Percentiles rank a stretch among this genome's conserved stretches.
Conservation (phyloP, 345 rosid species). For the Barbarea vulgaris region DNA sequence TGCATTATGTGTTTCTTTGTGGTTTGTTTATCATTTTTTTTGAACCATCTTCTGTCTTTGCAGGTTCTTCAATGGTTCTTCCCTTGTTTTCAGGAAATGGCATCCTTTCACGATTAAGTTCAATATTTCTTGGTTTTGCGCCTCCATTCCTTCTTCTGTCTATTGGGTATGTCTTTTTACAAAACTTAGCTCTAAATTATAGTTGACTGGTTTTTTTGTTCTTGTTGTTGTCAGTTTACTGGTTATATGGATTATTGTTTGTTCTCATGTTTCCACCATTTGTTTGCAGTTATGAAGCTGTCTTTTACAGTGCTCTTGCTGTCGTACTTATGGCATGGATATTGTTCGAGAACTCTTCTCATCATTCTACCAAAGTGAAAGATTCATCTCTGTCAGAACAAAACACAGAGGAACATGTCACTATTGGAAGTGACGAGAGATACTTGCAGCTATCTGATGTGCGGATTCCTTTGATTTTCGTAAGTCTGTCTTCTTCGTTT, state of each 20-base stretch:
- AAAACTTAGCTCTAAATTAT: neutral
- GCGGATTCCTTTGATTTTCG: constrained; percentile 83
- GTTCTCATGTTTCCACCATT: constrained; percentile 33
- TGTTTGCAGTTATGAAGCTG: constrained; percentile 81
- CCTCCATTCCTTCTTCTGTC: constrained; percentile 90
- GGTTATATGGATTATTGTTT: constrained; percentile 9
- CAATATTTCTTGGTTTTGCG: constrained; percentile 89
- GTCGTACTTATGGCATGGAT: constrained; percentile 85
- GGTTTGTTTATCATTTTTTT: neutral
- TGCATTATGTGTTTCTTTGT: constrained; percentile 5
- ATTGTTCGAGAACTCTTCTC: constrained; percentile 71
- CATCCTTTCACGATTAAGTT: constrained; percentile 73
- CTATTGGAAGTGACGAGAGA: constrained; percentile 60
- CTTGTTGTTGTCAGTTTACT: too few species aligned
- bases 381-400: constrained; percentile 45
- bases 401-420: constrained; percentile 41
- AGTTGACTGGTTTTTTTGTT: constrained; percentile 13
- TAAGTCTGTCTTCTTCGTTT: constrained; percentile 48
- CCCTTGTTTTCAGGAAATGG: constrained; percentile 77
- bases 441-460: constrained; percentile 78
- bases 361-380: constrained; percentile 49
- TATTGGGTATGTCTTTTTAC: constrained; percentile 63
- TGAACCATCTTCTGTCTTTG: constrained; percentile 35
- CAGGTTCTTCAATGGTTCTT: constrained; percentile 78
- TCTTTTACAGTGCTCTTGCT: constrained; percentile 81